Evolutionary conservation across 345 rosid species (phyloP).

Genomic region (Camelina hispida): DNA sequence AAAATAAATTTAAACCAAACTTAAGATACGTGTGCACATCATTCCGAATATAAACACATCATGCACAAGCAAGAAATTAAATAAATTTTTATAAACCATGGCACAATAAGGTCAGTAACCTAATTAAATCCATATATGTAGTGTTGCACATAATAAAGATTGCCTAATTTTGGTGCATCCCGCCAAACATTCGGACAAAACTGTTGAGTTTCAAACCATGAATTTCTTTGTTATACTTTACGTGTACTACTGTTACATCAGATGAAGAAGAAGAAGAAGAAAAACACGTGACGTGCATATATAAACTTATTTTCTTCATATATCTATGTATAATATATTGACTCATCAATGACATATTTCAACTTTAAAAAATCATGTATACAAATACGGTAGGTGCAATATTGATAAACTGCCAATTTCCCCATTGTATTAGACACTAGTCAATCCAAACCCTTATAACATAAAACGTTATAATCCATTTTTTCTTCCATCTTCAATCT

Average conservation of each 20-base stretch:
- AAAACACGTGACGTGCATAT: conserved; percentile 31
- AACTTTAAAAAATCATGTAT: conserved; percentile 20
- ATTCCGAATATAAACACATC: conserved; percentile 9
- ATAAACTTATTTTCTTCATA: conserved; percentile 21
- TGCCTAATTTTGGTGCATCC: conserved; percentile 34
- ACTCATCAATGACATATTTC: conserved; percentile 1
- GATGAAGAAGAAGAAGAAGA: neutral
- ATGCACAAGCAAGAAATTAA: neutral
- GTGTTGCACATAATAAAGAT: neutral
- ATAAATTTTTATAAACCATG: neutral
- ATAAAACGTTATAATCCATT: conserved; percentile 28
- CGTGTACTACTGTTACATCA: conserved; percentile 25
- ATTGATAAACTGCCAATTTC: conserved; percentile 43
- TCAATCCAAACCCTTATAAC: conserved; percentile 42
- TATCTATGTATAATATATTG: conserved; percentile 28
- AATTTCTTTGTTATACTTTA: neutral
- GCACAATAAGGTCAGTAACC: conserved; percentile 16
- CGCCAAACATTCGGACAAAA: conserved; percentile 22
- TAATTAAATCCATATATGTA: conserved; percentile 14
- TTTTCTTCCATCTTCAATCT: conserved; percentile 15
- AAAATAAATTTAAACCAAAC: neutral
- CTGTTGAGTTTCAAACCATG: conserved; percentile 10
- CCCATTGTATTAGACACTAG: conserved; percentile 18
- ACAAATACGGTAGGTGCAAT: conserved; percentile 42
- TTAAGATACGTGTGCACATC: neutral